phyloP scores from a whole-genome alignment of 352 stramenopile species.

The Pythium vanterpoolii region DNA sequence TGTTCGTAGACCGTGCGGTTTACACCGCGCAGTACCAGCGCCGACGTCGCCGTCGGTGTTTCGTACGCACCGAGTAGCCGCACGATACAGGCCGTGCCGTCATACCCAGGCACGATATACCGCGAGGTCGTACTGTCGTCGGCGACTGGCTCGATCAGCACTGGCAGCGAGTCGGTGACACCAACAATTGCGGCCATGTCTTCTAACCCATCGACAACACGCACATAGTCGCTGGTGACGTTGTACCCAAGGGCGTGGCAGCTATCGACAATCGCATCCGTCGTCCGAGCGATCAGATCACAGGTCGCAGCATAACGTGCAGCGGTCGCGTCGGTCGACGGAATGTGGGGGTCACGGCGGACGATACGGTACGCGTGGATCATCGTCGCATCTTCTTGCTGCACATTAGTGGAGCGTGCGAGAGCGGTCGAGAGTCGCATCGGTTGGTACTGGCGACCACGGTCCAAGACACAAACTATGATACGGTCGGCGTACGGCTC shows the following conservation, averaged over 20 bases:
- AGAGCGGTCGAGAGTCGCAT: constrained; percentile 1
- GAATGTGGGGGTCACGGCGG: too few relatives aligned
- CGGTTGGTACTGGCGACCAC: constrained; percentile 15
- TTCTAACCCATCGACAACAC: constrained; percentile 25
- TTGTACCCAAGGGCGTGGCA: constrained; percentile 28
- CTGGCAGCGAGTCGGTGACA: constrained; percentile 25
- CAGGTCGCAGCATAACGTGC: constrained; percentile 3
- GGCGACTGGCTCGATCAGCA: constrained; percentile 28
- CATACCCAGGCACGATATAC: constrained; percentile 23
- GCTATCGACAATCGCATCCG: constrained; percentile 29
- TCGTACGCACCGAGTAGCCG: constrained; percentile 23
- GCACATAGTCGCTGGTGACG: constrained; percentile 25
- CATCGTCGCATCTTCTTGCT: too few relatives aligned
- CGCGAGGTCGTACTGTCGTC: constrained; percentile 18
- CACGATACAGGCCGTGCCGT: constrained; percentile 33
- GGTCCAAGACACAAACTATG: constrained; percentile 7
- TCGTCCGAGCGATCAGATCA: constrained; percentile 21
- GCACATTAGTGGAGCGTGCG: neutral
- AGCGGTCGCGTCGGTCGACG: neutral
- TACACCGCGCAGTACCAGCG: constrained; percentile 15
- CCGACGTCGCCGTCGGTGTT: neutral
- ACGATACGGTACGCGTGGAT: too few relatives aligned
- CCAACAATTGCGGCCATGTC: constrained; percentile 1
- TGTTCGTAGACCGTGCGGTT: constrained; percentile 13
- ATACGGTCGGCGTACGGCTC: constrained; percentile 12